A percentile compares a stretch with the other conserved stretches of the same genome.
Evolutionary conservation across 139 green algal species (phyloP).

Genomic region (Bryopsis sp.): DNA sequence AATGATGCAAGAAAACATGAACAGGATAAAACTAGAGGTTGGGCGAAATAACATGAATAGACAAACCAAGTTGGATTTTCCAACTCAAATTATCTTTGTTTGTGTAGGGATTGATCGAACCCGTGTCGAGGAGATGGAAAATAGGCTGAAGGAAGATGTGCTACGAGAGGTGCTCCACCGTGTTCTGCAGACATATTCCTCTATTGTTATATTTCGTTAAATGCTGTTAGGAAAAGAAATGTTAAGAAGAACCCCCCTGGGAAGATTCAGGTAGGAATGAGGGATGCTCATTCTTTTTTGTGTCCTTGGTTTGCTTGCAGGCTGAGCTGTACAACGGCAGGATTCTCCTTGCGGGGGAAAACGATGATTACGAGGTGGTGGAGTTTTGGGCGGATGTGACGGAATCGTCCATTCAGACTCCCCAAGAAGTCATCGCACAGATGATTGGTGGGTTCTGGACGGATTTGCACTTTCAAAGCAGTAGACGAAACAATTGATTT

Average conservation of each 20-base stretch:
- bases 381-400: slow-evolving; percentile 69
- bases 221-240: not conserved
- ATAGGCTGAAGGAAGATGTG: slow-evolving; percentile 71
- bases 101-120: slow-evolving; percentile 57
- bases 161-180: slow-evolving; percentile 41
- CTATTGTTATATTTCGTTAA: not conserved
- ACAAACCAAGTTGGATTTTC: no score
- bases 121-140: slow-evolving; percentile 89
- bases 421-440: slow-evolving; percentile 66
- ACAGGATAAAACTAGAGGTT: not conserved
- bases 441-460: slow-evolving; percentile 29
- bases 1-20: no score
- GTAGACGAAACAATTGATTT: not conserved
- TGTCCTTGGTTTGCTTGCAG: slow-evolving; percentile 22
- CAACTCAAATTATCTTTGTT: slow-evolving; percentile 8
- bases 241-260: no score
- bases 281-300: not conserved
- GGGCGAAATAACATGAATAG: no score
- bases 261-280: not conserved
- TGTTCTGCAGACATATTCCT: not conserved
- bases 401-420: slow-evolving; percentile 81
- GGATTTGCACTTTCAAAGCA: no score
- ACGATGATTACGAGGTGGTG: slow-evolving; percentile 67
- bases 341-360: slow-evolving; percentile 84
- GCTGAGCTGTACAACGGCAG: slow-evolving; percentile 42